Conservation (phyloP, 305 asterid genomes). For the Solanum hybrid region DNA sequence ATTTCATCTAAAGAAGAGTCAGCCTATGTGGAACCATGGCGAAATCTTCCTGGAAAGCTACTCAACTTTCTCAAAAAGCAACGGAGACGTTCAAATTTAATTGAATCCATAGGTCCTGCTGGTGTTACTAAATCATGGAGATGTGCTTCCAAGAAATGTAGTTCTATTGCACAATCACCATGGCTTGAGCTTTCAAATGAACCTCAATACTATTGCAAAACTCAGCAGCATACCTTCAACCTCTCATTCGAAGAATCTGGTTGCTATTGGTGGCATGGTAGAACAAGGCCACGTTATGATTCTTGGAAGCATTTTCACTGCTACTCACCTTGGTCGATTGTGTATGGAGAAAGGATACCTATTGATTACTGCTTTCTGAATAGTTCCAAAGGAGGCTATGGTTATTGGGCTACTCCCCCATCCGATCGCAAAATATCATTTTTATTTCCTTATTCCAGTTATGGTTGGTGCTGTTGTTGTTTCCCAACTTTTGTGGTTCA, state of each 20-base stretch:
- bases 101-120: constrained; percentile 19
- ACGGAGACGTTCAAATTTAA: background rate
- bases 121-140: constrained; percentile 31
- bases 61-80: constrained; percentile 12
- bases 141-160: constrained; percentile 8
- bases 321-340: constrained; percentile 12
- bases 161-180: background rate
- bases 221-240: background rate
- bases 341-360: background rate
- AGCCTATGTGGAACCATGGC: constrained; percentile 22
- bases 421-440: background rate
- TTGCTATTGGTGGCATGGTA: background rate
- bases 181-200: constrained; percentile 13
- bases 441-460: background rate
- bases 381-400: background rate
- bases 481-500: background rate
- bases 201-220: background rate
- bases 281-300: background rate
- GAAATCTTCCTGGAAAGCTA: constrained; percentile 26
- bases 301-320: constrained; percentile 5
- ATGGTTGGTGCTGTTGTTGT: background rate
- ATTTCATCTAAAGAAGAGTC: background rate
- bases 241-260: constrained; percentile 8
- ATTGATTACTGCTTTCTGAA: background rate
- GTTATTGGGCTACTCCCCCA: background rate